These are phyloP conservation scores for Neofusicoccum sp. DNA, from an alignment of 2,329 filamentous ascomycete genomes.

Conservation along the genomic window DNA sequence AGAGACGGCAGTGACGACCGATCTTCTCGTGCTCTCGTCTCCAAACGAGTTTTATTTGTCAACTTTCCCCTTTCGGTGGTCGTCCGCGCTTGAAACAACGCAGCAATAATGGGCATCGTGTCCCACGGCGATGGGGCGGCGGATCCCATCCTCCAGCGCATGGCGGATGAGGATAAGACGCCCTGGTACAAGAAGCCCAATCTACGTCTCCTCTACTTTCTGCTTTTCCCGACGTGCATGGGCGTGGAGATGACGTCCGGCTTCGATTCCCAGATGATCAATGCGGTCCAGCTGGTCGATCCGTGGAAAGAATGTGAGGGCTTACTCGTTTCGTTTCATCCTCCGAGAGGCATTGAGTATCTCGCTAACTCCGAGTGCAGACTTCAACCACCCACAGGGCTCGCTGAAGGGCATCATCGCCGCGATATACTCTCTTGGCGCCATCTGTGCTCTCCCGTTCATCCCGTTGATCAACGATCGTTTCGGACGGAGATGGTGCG, in stretches of 20 bases:
- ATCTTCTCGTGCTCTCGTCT: too few relatives aligned
- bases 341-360: neutral
- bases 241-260: conserved; percentile 28
- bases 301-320: conserved; percentile 29
- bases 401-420: conserved; percentile 29
- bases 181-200: conserved; percentile 36
- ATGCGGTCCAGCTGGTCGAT: conserved; percentile 30
- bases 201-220: conserved; percentile 34
- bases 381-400: conserved; percentile 29
- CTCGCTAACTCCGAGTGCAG: conserved; percentile 12
- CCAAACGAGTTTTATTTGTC: too few relatives aligned
- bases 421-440: conserved; percentile 31
- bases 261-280: conserved; percentile 30
- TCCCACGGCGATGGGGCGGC: conserved; percentile 31
- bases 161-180: conserved; percentile 43
- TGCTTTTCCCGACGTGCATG: conserved; percentile 38
- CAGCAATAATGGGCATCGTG: conserved; percentile 31
- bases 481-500: conserved; percentile 29
- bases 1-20: neutral
- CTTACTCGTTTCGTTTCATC: conserved; percentile 27
- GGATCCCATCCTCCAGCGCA: conserved; percentile 45
- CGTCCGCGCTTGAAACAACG: neutral
- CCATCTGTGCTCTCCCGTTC: conserved; percentile 29
- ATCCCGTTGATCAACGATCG: conserved; percentile 32
- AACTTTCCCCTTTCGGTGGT: neutral